These are phyloP conservation scores for Fraxinus sp. DNA, from an alignment of 305 asterid genomes.

Conservation along the genomic window DNA sequence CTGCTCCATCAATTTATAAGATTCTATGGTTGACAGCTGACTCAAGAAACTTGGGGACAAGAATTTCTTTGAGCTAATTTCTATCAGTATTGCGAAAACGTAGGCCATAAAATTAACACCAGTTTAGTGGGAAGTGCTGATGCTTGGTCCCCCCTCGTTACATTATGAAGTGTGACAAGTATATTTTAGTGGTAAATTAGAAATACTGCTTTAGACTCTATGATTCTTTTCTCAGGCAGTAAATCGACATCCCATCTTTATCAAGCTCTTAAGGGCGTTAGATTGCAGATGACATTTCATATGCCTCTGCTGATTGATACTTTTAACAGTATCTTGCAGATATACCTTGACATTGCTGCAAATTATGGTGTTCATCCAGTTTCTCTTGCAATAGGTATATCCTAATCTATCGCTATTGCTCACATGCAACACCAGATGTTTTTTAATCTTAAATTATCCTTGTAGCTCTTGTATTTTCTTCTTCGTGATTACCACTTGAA, in stretches of 20 bases:
- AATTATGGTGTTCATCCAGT: conserved; percentile 65
- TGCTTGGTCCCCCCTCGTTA: neutral
- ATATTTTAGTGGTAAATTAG: neutral
- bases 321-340: conserved; percentile 41
- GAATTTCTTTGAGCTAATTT: neutral
- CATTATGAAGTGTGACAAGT: neutral
- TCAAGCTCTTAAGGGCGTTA: conserved; percentile 7
- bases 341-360: conserved; percentile 53
- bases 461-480: conserved; percentile 10
- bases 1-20: neutral
- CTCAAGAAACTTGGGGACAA: neutral
- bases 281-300: conserved; percentile 7
- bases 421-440: neutral
- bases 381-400: conserved; percentile 73
- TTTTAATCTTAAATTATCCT: conserved; percentile 12
- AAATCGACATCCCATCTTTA: neutral
- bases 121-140: neutral
- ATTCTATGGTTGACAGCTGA: conserved; percentile 1
- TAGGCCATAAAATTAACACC: neutral
- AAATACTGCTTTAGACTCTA: conserved; percentile 16
- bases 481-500: neutral
- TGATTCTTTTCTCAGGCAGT: conserved; percentile 6
- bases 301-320: conserved; percentile 18
- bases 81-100: neutral
- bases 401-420: neutral